Base-by-base conservation (phyloP, 75 land plant species). In the Gnetum montanum region DNA sequence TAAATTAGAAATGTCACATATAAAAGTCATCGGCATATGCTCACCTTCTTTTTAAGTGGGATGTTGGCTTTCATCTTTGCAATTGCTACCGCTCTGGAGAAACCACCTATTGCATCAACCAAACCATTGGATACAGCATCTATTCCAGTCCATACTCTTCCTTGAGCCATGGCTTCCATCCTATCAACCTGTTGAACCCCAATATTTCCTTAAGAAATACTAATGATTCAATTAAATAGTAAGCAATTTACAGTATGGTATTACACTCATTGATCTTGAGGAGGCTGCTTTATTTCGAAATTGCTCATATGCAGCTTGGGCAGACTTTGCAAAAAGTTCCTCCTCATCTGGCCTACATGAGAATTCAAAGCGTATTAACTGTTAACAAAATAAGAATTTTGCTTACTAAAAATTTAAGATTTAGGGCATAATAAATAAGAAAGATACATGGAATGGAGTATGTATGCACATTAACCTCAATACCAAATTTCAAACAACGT, bases 161-260 rank as follows among this genome's bases (percentile, higher is more conserved):
- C 99, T 70, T 95, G 99, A 34, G 97, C 99, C 57, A 78, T 70
- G 27, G 80, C 77, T 49, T 95, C 99, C 99, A 95, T 95, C 43
- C 74, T 66, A n/a, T 90, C 97, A 19, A 81, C 74, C 99, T 95
- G 64, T 0, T 3, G n/a, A 31, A 37, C n/a, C n/a, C n/a, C n/a
- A n/a, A n/a, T n/a, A n/a, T n/a, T n/a, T n/a, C n/a, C n/a, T 8
- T 16, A 41, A 49, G n/a, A n/a, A 8, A 8, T 20, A 15, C 8
- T 20, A 8, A 16, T 15, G 10, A 8, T 49, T 8, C 10, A n/a
- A 8, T 15, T n/a, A 16, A 20, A 15, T 49, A 12, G 51, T 10
- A 45, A 34, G 49, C 46, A 54, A 33, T 34, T 30, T 3, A 48
- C 24, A 23, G 6, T 37, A 18, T 58, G 15, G 69, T 1, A 34